phyloP scores from a whole-genome alignment of 2,329 filamentous ascomycete species.

The Fusarium pseudocircinatum region DNA sequence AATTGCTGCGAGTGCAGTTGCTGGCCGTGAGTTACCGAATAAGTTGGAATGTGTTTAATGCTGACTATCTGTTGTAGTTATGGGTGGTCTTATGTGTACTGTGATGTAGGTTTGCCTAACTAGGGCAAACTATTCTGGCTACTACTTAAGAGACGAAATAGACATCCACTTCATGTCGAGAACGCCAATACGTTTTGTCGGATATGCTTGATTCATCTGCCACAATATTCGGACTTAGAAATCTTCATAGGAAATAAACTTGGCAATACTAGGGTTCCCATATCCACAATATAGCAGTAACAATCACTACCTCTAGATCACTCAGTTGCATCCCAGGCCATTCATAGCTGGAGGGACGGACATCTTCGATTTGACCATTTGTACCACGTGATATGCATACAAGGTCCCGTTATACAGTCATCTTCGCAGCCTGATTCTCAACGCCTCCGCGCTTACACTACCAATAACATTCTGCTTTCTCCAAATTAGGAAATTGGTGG shows the following conservation, averaged over 20 bases:
- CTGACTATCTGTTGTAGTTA: neutral
- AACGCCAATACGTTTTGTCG: no score
- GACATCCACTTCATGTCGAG: no score
- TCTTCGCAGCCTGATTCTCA: neutral
- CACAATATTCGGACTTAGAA: no score
- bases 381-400: neutral
- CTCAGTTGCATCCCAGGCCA: no score
- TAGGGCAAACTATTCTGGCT: no score
- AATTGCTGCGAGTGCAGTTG: neutral
- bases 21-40: neutral
- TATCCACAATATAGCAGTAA: no score
- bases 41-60: neutral
- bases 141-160: no score
- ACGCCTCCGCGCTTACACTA: neutral
- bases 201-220: no score
- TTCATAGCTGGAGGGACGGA: neutral
- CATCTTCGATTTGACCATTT: neutral
- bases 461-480: neutral
- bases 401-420: neutral
- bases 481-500: neutral
- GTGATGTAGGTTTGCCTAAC: neutral
- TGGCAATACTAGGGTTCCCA: no score
- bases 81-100: neutral
- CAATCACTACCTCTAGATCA: no score
- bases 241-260: no score